A percentile compares a stretch with the other conserved stretches of the same genome.
phyloP scores from a whole-genome alignment of 768 basidiomycete genomes.

The Xerocomus spinulosus region DNA sequence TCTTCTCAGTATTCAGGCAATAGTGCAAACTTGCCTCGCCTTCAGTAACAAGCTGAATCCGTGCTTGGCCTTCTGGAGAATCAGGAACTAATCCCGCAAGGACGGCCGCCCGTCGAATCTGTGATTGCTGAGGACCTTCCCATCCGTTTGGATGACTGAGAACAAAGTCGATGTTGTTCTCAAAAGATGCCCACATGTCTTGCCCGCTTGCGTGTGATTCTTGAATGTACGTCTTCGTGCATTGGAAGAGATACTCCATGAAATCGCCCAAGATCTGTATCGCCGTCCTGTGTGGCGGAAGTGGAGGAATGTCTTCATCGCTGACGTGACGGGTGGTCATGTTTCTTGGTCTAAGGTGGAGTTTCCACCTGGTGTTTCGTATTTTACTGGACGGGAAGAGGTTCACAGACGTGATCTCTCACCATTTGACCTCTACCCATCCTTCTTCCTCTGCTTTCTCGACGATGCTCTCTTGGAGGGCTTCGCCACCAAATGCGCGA shows the following conservation, averaged over 20 bases:
- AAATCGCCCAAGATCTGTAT: slow-evolving; percentile 47
- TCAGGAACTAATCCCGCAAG: slow-evolving; percentile 38
- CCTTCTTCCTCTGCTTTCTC: slow-evolving; percentile 38
- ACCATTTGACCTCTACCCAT: slow-evolving; percentile 32
- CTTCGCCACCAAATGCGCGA: slow-evolving; percentile 44
- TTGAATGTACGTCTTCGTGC: slow-evolving; percentile 40
- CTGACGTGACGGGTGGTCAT: slow-evolving; percentile 19
- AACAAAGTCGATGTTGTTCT: slow-evolving; percentile 40
- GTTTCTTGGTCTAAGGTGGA: slow-evolving; percentile 31
- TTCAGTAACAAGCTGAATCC: slow-evolving; percentile 45
- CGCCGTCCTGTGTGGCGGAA: slow-evolving; percentile 41
- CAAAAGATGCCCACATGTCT: slow-evolving; percentile 40
- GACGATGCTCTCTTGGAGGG: slow-evolving; percentile 34
- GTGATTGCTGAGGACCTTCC: slow-evolving; percentile 41
- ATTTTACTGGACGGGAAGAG: slow-evolving; percentile 4
- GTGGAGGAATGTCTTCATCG: slow-evolving; percentile 35
- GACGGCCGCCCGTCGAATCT: slow-evolving; percentile 42
- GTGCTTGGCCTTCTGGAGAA: slow-evolving; percentile 32
- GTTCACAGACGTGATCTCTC: neutral
- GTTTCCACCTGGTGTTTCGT: slow-evolving; percentile 30
- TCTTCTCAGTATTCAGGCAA: slow-evolving; percentile 37
- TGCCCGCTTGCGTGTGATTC: slow-evolving; percentile 42
- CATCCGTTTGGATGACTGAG: slow-evolving; percentile 48
- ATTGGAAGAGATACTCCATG: slow-evolving; percentile 41
- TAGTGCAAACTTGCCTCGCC: slow-evolving; percentile 53